phyloP scores from a whole-genome alignment of 2,329 filamentous ascomycete species.

The Truncatella angustata region DNA sequence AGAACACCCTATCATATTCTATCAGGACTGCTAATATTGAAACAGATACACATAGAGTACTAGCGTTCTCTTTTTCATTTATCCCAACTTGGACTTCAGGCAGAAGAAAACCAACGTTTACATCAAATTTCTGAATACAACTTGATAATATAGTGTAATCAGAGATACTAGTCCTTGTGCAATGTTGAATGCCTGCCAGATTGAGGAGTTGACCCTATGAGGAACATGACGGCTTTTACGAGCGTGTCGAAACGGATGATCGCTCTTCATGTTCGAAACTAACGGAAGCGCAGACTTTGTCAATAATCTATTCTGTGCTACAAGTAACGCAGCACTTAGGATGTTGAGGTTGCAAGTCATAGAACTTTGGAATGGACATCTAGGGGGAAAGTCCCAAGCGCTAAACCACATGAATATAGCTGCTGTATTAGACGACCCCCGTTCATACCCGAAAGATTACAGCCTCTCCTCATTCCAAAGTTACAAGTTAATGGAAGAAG shows the following conservation, averaged over 20 bases:
- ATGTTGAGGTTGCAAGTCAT: too few species aligned
- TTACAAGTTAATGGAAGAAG: too few species aligned
- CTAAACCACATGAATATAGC: too few species aligned
- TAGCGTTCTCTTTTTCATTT: background rate
- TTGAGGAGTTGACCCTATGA: conserved; percentile 1
- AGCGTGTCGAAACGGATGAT: background rate
- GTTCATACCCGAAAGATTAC: too few species aligned
- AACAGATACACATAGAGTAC: background rate
- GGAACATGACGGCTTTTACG: background rate
- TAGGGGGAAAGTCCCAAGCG: too few species aligned
- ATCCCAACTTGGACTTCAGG: background rate
- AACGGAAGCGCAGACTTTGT: too few species aligned
- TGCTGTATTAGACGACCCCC: too few species aligned
- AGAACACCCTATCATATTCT: background rate
- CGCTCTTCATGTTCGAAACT: background rate
- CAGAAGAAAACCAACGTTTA: background rate
- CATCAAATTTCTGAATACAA: background rate
- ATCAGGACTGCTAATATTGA: background rate
- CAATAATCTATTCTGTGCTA: too few species aligned
- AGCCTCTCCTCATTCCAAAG: too few species aligned
- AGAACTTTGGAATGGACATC: too few species aligned
- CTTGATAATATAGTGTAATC: background rate
- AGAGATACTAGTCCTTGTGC: background rate
- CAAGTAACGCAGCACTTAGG: too few species aligned
- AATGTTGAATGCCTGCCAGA: background rate